Base-by-base conservation (phyloP, 2,329 filamentous ascomycete species). In the Paraphaeosphaeria sporulosa region DNA sequence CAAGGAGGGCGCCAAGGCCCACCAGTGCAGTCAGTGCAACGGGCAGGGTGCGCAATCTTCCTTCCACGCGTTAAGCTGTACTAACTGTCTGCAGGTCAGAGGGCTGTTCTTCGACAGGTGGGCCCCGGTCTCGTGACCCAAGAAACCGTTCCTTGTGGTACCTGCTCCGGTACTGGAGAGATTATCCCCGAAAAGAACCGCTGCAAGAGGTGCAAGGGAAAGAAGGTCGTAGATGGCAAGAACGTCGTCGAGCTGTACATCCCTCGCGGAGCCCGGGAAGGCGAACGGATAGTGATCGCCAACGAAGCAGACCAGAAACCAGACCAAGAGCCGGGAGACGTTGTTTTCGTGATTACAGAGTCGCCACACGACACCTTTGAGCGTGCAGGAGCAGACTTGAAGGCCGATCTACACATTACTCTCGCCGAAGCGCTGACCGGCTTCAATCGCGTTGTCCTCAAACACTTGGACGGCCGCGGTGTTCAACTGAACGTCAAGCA, bases 171-270 rank as follows among this genome's bases (percentile, higher is more conserved):
- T 36, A 86, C 89, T n/a, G 95, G 95, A 6, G 89, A 89, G 73
- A 89, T 94, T 73, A 96, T 89, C 82, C 94, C 94, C 79, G 93
- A 97, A 74, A 98, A 98, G 84, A 95, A 99, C 74, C 92, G 93
- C 76, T 99, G 95, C 85, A 97, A 96, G 85, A 97, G 95, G 84
- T 99, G 95, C 87, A 98, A 98, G 82, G 95, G 95, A 73, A 92
- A 91, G 78, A 87, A 92, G 64, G 93, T 92, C 15, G 88, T 89
- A 47, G 90, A 93, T 71, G 91, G 95, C 80, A 95, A 92, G 80
- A 99, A 98, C 82, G 91, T 94, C 3, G 84, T 99, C 62, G 95
- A 99, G 81, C 90, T 99, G 55, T 98, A 98, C 81, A 97, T 99
- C 61, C 93, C 94, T 10, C 88, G 91, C 55, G 94, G 94, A 49